Evolutionary conservation across 116 monocot species (phyloP).

Genomic region (Posidonia oceanica): DNA sequence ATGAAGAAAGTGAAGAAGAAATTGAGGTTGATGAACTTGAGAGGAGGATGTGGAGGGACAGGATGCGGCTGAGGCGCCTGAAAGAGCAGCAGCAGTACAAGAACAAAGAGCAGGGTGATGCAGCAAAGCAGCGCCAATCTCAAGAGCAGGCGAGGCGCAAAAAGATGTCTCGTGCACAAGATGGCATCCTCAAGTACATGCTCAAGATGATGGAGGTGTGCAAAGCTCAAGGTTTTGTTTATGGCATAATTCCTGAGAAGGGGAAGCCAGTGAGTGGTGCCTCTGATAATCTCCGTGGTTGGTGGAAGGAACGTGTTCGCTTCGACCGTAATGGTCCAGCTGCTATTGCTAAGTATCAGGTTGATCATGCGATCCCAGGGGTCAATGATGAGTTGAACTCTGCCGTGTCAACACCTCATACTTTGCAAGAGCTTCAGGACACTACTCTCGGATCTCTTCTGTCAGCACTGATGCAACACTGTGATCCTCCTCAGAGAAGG

Average conservation of each 20-base stretch:
- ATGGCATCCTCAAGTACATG: slow-evolving; percentile 79
- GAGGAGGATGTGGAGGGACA: slow-evolving; percentile 53
- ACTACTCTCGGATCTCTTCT: slow-evolving; percentile 62
- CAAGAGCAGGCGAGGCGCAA: slow-evolving; percentile 64
- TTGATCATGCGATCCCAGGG: slow-evolving; percentile 30
- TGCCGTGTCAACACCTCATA: slow-evolving; percentile 24
- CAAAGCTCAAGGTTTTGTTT: slow-evolving; percentile 74
- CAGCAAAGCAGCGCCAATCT: slow-evolving; percentile 40
- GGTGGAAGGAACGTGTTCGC: slow-evolving; percentile 86
- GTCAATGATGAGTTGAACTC: slow-evolving; percentile 15
- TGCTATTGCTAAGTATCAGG: slow-evolving; percentile 47
- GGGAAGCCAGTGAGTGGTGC: slow-evolving; percentile 70
- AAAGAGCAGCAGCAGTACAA: slow-evolving; percentile 38
- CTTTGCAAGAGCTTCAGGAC: slow-evolving; percentile 63
- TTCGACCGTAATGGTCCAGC: slow-evolving; percentile 75
- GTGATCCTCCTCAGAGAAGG: slow-evolving; percentile 66
- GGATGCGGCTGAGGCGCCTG: slow-evolving; percentile 33
- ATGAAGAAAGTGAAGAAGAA: slow-evolving; percentile 42
- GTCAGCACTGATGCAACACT: slow-evolving; percentile 78
- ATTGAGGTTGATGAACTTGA: slow-evolving; percentile 56
- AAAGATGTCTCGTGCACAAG: slow-evolving; percentile 63
- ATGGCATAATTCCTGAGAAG: slow-evolving; percentile 76
- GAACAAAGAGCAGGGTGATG: slow-evolving; percentile 25
- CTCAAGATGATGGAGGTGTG: slow-evolving; percentile 86
- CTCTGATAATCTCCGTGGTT: slow-evolving; percentile 64